These are phyloP conservation scores for Parathielavia hyrcaniae DNA, from an alignment of 495 filamentous ascomycete genomes.

Conservation along the genomic window DNA sequence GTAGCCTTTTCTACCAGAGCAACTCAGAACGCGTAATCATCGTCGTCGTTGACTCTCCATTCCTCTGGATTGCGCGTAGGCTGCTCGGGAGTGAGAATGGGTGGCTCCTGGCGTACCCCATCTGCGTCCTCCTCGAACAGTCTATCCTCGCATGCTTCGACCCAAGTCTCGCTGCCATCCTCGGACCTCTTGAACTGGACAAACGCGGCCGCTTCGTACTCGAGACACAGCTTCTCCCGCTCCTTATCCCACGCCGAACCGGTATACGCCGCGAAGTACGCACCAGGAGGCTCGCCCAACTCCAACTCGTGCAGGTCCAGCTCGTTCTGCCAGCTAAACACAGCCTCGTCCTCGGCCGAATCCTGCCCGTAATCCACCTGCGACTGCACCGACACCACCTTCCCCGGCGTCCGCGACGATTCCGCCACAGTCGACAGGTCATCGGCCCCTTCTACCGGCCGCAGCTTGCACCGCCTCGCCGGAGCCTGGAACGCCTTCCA, in stretches of 20 bases:
- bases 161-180: background rate
- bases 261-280: background rate
- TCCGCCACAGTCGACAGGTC: background rate
- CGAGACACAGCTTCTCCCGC: background rate
- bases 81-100: background rate
- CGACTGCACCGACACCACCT: background rate
- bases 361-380: background rate
- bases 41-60: background rate
- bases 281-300: background rate
- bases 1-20: too few species aligned
- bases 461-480: background rate
- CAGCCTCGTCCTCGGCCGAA: background rate
- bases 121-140: background rate
- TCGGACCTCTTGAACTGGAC: background rate
- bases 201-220: background rate
- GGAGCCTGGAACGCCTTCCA: background rate
- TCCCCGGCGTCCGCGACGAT: background rate
- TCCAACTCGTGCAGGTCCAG: background rate
- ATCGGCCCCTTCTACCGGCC: background rate
- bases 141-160: background rate
- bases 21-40: background rate
- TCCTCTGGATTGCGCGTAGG: background rate
- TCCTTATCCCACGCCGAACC: background rate
- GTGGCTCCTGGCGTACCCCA: background rate
- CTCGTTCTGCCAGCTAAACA: background rate